phyloP scores from a whole-genome alignment of 192 early-diverging fungal genomes.

The Rhizophagus clarus region DNA sequence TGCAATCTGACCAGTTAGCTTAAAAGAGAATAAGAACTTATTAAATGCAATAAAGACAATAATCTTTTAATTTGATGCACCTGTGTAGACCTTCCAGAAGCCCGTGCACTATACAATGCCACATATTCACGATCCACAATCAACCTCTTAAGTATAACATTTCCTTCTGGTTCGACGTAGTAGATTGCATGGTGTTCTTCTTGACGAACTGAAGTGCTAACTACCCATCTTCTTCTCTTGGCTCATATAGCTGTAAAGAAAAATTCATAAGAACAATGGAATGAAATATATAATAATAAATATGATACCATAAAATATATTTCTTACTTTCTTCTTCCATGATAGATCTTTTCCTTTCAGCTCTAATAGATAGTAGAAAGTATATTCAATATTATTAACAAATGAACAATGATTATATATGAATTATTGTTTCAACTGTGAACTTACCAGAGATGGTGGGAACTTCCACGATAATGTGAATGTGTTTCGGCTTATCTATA shows the following conservation, averaged over 20 bases:
- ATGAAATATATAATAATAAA: neutral
- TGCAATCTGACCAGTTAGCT: neutral
- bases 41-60: conserved; percentile 34
- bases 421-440: no score
- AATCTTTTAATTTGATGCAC: conserved; percentile 20
- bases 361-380: conserved; percentile 4
- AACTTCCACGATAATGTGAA: no score
- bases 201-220: neutral
- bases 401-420: no score
- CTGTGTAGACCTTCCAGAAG: conserved; percentile 40
- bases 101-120: conserved; percentile 34
- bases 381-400: conserved; percentile 5
- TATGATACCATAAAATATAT: no score
- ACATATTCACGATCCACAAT: conserved; percentile 29
- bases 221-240: conserved; percentile 20
- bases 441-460: no score
- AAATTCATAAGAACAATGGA: neutral
- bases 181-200: neutral
- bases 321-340: neutral
- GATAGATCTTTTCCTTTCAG: neutral
- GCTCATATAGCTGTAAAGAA: neutral
- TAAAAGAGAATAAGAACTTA: conserved; percentile 23
- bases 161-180: conserved; percentile 34
- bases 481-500: no score
- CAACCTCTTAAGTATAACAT: conserved; percentile 27